A percentile compares a stretch with the other conserved stretches of the same genome.
Conservation (phyloP, 768 basidiomycete genomes). For the Pholiota molesta region DNA sequence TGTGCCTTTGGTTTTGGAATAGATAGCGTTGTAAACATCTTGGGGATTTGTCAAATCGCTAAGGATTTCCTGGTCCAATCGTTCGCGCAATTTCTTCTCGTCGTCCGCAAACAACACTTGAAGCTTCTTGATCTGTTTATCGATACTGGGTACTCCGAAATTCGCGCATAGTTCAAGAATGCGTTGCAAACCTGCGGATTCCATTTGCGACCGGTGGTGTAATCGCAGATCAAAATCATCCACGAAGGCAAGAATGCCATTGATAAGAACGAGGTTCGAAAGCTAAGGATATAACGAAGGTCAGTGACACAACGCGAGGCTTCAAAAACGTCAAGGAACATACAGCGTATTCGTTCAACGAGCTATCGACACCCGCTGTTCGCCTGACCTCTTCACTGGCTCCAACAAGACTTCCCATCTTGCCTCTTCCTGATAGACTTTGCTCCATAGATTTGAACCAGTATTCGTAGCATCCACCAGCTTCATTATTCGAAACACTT, state of each 20-base stretch:
- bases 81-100: constrained; percentile 69
- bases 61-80: constrained; percentile 76
- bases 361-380: constrained; percentile 62
- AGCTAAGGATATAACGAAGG: constrained; percentile 41
- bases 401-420: constrained; percentile 95
- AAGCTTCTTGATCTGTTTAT: constrained; percentile 66
- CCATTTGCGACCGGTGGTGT: constrained; percentile 89
- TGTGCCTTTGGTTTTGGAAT: constrained; percentile 74
- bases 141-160: constrained; percentile 66
- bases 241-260: constrained; percentile 60
- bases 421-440: constrained; percentile 81
- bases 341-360: constrained; percentile 87
- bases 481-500: constrained; percentile 66
- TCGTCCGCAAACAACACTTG: constrained; percentile 71
- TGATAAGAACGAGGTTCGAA: constrained; percentile 74
- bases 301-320: neutral
- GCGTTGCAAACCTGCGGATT: constrained; percentile 76
- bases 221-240: constrained; percentile 85
- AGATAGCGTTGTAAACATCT: constrained; percentile 86
- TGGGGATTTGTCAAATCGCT: constrained; percentile 77
- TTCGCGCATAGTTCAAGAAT: constrained; percentile 71
- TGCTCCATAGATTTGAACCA: constrained; percentile 88
- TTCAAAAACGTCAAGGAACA: constrained; percentile 28
- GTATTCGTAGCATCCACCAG: constrained; percentile 71
- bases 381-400: constrained; percentile 89